Conservation (phyloP, 2,329 filamentous ascomycete species). For the Parafenestella ontariensis region DNA sequence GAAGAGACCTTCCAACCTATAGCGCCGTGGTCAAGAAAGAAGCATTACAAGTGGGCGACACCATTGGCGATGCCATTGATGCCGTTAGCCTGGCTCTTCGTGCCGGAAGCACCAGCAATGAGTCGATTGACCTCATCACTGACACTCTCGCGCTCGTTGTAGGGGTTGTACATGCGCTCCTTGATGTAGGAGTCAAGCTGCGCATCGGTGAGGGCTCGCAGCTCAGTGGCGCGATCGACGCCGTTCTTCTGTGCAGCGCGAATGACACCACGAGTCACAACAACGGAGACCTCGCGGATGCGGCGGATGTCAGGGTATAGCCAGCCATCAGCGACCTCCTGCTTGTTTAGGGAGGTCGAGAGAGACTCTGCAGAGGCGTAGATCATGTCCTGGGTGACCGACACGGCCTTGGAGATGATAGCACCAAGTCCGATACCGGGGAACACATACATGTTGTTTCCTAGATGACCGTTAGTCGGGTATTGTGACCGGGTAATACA, state of each 20-base stretch:
- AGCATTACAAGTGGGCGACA: constrained; percentile 41
- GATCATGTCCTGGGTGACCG: constrained; percentile 94
- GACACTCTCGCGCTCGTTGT: constrained; percentile 53
- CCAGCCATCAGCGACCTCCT: constrained; percentile 82
- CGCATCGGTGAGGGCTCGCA: constrained; percentile 71
- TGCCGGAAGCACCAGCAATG: constrained; percentile 30
- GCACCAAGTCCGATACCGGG: constrained; percentile 93
- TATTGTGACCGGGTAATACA: neutral
- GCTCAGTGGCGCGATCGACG: constrained; percentile 60
- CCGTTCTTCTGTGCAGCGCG: constrained; percentile 85
- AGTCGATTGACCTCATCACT: constrained; percentile 47
- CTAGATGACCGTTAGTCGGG: constrained; percentile 61
- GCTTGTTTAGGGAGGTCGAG: constrained; percentile 75
- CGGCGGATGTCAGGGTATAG: constrained; percentile 92
- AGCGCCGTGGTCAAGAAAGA: constrained; percentile 17
- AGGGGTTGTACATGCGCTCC: constrained; percentile 60
- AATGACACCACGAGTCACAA: constrained; percentile 91
- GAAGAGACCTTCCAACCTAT: constrained; percentile 6
- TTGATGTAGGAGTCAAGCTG: constrained; percentile 73
- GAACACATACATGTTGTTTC: constrained; percentile 94
- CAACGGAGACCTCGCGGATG: constrained; percentile 86
- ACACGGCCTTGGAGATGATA: constrained; percentile 86
- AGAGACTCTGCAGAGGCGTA: constrained; percentile 89
- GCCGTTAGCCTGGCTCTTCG: constrained; percentile 30
- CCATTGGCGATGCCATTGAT: constrained; percentile 38